These are phyloP conservation scores for Botrytis fragariae DNA, from an alignment of 2,329 filamentous ascomycete species.

Conservation along the genomic window DNA sequence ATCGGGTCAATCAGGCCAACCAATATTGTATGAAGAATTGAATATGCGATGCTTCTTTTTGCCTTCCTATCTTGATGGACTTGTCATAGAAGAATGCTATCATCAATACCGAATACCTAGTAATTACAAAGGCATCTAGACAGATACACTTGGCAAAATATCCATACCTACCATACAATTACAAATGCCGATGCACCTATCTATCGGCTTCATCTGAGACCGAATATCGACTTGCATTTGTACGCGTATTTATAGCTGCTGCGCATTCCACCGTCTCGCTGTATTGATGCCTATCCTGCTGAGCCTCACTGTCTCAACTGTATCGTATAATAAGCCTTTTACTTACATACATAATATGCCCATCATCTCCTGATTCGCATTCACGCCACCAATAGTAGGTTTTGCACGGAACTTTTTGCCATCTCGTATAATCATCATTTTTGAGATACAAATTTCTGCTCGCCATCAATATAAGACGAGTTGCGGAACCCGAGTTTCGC, in stretches of 20 bases:
- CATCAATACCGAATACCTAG: not conserved
- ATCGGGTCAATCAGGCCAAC: not conserved
- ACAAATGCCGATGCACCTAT: not conserved
- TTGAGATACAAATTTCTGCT: not conserved
- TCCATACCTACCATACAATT: not conserved
- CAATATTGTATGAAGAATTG: not conserved
- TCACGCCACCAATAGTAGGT: not conserved
- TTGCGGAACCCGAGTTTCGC: not conserved
- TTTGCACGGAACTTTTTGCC: not conserved
- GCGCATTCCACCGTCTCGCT: not conserved
- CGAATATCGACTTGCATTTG: not conserved
- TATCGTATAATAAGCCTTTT: not conserved
- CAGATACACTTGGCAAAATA: not conserved
- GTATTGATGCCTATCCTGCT: not conserved
- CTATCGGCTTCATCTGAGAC: not conserved
- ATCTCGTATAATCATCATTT: not conserved
- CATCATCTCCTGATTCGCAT: not conserved
- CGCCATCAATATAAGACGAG: not conserved
- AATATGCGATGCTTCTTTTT: not conserved
- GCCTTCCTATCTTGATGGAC: not conserved
- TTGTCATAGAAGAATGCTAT: not conserved
- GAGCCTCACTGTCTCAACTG: not conserved
- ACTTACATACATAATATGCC: not conserved
- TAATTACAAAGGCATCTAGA: too few species aligned
- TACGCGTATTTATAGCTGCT: not conserved